Percentiles rank a stretch among this genome's conserved stretches.
These are phyloP conservation scores for Citrus trifoliata DNA, from an alignment of 345 rosid genomes.

Conservation along the genomic window DNA sequence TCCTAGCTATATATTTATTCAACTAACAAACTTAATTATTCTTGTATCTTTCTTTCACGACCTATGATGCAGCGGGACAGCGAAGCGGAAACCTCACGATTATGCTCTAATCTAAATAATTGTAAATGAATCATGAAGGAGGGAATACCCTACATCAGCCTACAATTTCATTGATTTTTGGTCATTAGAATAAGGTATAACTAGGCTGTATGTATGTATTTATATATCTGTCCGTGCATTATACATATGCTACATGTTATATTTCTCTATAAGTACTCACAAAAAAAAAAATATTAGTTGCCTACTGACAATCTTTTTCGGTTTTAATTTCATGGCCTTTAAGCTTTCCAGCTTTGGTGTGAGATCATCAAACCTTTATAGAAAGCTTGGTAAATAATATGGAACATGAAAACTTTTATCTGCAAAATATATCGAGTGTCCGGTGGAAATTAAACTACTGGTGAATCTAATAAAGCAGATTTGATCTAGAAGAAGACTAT, in stretches of 20 bases:
- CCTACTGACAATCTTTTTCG: background rate
- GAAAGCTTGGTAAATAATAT: background rate
- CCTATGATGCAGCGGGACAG: no score
- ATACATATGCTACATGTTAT: no score
- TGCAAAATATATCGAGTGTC: background rate
- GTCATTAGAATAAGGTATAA: no score
- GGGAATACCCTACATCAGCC: no score
- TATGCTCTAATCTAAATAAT: no score
- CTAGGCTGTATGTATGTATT: no score
- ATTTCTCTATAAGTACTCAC: no score
- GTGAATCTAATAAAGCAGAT: conserved; percentile 19
- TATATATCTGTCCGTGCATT: no score
- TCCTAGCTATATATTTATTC: background rate
- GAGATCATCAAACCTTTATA: background rate
- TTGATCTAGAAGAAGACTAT: background rate
- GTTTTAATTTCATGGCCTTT: background rate
- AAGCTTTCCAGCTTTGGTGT: background rate
- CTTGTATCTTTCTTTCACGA: no score
- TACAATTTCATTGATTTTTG: no score
- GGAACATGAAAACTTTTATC: background rate
- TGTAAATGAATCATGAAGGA: no score
- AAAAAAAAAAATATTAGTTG: background rate
- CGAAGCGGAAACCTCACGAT: no score
- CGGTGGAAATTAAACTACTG: conserved; percentile 1
- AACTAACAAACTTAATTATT: background rate